These are phyloP conservation scores for Candida ficus DNA, from an alignment of 805 yeast species.

Conservation along the genomic window DNA sequence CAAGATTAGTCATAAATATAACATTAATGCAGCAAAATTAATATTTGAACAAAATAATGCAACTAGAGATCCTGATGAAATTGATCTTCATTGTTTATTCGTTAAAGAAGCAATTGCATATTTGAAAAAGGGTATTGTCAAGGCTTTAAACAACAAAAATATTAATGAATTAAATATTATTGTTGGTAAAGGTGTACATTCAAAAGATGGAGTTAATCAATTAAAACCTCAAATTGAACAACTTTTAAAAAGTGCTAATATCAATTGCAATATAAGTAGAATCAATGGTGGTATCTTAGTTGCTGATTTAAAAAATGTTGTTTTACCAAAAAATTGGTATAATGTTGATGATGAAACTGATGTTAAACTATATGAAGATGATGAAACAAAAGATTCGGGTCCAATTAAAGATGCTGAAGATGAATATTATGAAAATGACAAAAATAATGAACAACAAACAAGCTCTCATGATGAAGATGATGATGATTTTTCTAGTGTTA, in stretches of 20 bases:
- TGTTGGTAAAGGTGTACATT: constrained; percentile 90
- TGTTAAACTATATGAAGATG: neutral
- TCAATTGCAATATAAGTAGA: constrained; percentile 56
- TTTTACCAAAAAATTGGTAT: constrained; percentile 35
- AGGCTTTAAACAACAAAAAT: constrained; percentile 52
- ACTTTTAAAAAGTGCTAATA: constrained; percentile 59
- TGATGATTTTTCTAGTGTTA: neutral
- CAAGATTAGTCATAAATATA: constrained; percentile 58
- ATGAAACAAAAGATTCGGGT: neutral
- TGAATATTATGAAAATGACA: neutral
- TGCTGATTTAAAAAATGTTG: constrained; percentile 50
- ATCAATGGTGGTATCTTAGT: constrained; percentile 78
- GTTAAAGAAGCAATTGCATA: constrained; percentile 83
- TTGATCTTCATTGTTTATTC: constrained; percentile 87
- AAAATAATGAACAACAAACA: too few species aligned
- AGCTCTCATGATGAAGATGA: neutral
- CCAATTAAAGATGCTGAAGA: neutral
- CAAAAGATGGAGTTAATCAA: constrained; percentile 75
- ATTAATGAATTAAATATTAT: constrained; percentile 60
- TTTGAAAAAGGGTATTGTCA: constrained; percentile 63
- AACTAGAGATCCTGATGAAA: constrained; percentile 76
- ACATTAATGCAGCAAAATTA: constrained; percentile 79
- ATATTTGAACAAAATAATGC: constrained; percentile 83
- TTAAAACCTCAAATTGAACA: constrained; percentile 84
- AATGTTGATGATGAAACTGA: constrained; percentile 3